Evolutionary conservation across 192 early-diverging fungal species (phyloP).

Genomic region (Piromyces sp.): DNA sequence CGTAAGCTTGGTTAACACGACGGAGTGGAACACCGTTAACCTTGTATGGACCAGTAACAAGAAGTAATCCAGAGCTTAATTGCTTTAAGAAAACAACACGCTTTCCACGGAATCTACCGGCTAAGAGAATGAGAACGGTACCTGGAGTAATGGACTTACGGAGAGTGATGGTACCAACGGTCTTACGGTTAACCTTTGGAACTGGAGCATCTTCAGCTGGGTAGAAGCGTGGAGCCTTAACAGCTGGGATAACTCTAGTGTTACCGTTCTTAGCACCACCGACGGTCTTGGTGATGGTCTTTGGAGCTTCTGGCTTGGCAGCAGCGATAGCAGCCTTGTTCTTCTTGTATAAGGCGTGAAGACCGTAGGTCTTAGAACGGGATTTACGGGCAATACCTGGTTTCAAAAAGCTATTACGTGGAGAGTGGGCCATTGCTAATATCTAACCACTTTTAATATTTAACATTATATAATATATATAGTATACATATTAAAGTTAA

Average conservation of each 20-base stretch:
- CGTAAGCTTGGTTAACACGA: conserved; percentile 98
- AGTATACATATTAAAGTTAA: too few species aligned
- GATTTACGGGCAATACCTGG: conserved; percentile 69
- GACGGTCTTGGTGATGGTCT: conserved; percentile 38
- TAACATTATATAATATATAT: not conserved
- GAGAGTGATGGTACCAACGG: conserved; percentile 45
- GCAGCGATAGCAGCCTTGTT: conserved; percentile 42
- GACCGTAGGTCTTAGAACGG: conserved; percentile 65
- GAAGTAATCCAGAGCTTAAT: conserved; percentile 78
- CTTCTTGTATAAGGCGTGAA: conserved; percentile 81
- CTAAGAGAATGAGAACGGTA: conserved; percentile 88
- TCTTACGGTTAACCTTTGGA: conserved; percentile 68
- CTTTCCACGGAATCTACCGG: conserved; percentile 92
- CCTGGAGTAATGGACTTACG: conserved; percentile 91
- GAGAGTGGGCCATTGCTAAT: conserved; percentile 37
- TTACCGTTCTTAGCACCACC: conserved; percentile 68
- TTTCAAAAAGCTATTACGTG: conserved; percentile 65
- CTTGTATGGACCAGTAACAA: conserved; percentile 95
- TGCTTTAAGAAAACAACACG: conserved; percentile 97
- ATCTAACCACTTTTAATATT: not conserved
- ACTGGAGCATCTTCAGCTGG: conserved; percentile 65
- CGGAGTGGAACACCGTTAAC: conserved; percentile 96
- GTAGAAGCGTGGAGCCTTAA: conserved; percentile 34
- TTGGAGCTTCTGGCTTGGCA: conserved; percentile 24
- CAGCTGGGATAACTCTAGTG: not conserved